These are phyloP conservation scores for Naematelia encephala DNA, from an alignment of 768 basidiomycete species.

Conservation along the genomic window DNA sequence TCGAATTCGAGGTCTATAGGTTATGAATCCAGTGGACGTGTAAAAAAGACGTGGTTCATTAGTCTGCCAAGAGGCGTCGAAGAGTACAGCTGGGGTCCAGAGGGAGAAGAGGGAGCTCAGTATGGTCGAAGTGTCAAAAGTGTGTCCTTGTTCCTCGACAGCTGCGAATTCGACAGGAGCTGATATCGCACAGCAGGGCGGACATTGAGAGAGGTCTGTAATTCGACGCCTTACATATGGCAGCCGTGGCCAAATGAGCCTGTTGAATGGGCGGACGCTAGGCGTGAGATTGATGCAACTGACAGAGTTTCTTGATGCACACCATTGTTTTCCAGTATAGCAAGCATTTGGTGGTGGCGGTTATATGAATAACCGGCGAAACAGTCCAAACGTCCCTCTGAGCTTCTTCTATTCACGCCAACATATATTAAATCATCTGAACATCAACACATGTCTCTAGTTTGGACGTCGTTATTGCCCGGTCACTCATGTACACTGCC, in stretches of 20 bases:
- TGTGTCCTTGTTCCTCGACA: constrained; percentile 12
- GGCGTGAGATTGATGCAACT: background rate
- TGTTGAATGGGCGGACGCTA: background rate
- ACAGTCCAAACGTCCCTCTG: background rate
- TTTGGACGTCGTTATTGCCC: background rate
- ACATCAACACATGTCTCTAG: background rate
- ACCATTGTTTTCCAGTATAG: no score
- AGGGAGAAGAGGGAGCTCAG: constrained; percentile 37
- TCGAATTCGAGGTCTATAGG: constrained; percentile 8
- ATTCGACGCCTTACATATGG: background rate
- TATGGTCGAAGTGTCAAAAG: constrained; percentile 42
- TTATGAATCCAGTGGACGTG: constrained; percentile 13
- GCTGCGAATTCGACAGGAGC: background rate
- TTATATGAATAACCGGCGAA: background rate
- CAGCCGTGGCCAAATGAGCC: background rate
- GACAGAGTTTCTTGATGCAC: background rate
- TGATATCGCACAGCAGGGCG: background rate
- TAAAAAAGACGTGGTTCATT: constrained; percentile 41
- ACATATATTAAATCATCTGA: no score
- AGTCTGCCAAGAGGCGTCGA: constrained; percentile 32
- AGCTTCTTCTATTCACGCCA: no score
- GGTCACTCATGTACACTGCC: background rate
- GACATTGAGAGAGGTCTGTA: background rate
- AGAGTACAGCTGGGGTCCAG: constrained; percentile 30
- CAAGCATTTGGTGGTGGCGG: no score